Evolutionary conservation across 2,329 filamentous ascomycete genomes (phyloP), one percentile per base, ranked within the genome.

Genomic region (Fusarium nodosum): DNA sequence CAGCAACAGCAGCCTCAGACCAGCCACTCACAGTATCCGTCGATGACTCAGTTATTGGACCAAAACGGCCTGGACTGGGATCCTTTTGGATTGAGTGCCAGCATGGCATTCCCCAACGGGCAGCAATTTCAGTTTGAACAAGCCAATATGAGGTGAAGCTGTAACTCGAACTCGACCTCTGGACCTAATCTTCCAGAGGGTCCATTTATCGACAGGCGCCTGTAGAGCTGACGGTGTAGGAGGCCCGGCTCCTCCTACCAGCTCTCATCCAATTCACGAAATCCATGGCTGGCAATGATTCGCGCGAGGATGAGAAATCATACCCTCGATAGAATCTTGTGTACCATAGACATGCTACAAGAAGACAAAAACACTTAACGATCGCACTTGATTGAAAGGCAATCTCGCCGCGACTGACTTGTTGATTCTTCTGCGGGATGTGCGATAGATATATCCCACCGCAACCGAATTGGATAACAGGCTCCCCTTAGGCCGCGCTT

Each of bases 31-130:
- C 76, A 76, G 71, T 97, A 93, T 77, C 86, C 86, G 8, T 86
- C 86, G 22, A 88, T 89, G 87, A 87, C 86, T 6, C 85, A 88
- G 74, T 78, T 89, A 10, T 78, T 89, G 42, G 94, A 97, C 75
- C 92, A 94, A 20, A 93, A 94, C 38, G 64, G 68, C 81, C 84
- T 97, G 50, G 94, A 97, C 77, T 93, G 94, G 79, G 94, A 97
- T 79, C 95, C 95, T 1, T 98, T 97, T 75, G 94, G 94, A 15
- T 84, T 97, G 54, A 95, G 92, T 62, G 94, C 94, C 36, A 97
- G 93, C 81, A 97, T 97, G 95, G 93, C 95, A 71, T 97, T 97
- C 75, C 94, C 94, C 13, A 66, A 66, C 10, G 92, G 91, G 3
- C 91, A 93, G 58, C 91, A 93, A 50, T 96, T 94, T 79, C 88